phyloP scores from a whole-genome alignment of 306 rosid species.

The Quercus engelmannii region DNA sequence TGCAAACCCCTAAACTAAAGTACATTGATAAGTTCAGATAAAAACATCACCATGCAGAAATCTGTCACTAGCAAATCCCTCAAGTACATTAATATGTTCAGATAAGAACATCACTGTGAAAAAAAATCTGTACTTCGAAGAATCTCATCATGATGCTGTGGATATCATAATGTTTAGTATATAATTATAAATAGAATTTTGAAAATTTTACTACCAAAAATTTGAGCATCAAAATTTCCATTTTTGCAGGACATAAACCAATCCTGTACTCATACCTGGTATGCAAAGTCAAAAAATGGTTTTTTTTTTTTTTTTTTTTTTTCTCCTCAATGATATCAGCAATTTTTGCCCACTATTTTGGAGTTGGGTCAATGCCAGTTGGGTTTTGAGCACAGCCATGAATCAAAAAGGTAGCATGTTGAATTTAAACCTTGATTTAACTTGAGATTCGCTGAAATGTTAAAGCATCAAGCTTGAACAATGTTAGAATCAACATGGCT shows the following conservation, averaged over 20 bases:
- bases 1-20: constrained; percentile 75
- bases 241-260: not conserved
- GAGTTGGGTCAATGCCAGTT: constrained; percentile 93
- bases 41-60: not conserved
- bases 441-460: too few species aligned
- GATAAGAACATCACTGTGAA: too few species aligned
- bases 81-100: too few species aligned
- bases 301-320: constrained; percentile 1
- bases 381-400: constrained; percentile 99
- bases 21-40: constrained; percentile 13
- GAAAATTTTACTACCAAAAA: not conserved
- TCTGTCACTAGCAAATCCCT: too few species aligned
- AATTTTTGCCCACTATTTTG: constrained; percentile 86
- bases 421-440: too few species aligned
- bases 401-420: constrained; percentile 4
- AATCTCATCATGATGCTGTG: not conserved
- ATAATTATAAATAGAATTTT: not conserved
- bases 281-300: constrained; percentile 95
- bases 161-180: not conserved
- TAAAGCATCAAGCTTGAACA: too few species aligned
- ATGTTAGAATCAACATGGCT: too few species aligned
- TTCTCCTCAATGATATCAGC: constrained; percentile 81
- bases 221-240: not conserved
- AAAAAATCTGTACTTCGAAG: not conserved
- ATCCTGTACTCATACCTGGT: constrained; percentile 59